Evolutionary conservation across 306 rosid species (phyloP), one percentile per base, ranked within the genome.

Genomic region (Lablab purpureus): DNA sequence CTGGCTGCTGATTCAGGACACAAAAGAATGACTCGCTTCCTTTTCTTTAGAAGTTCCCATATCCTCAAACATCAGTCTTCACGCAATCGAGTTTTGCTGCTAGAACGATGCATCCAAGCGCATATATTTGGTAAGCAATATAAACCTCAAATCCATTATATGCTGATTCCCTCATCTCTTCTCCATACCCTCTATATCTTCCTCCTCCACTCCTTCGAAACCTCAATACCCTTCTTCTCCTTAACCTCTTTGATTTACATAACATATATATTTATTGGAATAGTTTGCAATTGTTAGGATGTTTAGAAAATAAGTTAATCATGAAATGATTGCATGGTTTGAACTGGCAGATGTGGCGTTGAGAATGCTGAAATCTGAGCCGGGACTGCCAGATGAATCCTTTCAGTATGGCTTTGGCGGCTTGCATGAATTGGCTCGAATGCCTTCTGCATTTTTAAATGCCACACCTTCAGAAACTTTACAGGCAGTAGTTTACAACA

Each of bases 281-380:
- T n/a, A n/a, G n/a, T n/a, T n/a, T n/a, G n/a, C n/a, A n/a, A n/a
- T n/a, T n/a, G n/a, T n/a, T n/a, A n/a, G n/a, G n/a, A n/a, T n/a
- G n/a, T n/a, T n/a, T n/a, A n/a, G n/a, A n/a, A n/a, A n/a, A n/a
- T n/a, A n/a, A n/a, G n/a, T n/a, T n/a, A n/a, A 25, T 27, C 3
- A 1, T 27, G 3, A 27, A 27, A 27, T 27, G 28, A 1, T 1
- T 27, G 28, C 8, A 23, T 4, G 10, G 54, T 37, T 74, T 74
- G 41, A 47, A 64, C 1, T 37, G 63, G 2, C 34, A 77, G 81
- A 66, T 51, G 81, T 77, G 13, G 81, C 81, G 50, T 28, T 77
- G 30, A 15, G 0, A 36, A 15, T 76, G 49, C 41, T 76, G 0
- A 4, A 34, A 3, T 5, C 12, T 13, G 2, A 25, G 13, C 2